Evolutionary conservation across 306 rosid species (phyloP), one percentile per base, ranked within the genome.

Genomic region (Aeschynomene evenia): DNA sequence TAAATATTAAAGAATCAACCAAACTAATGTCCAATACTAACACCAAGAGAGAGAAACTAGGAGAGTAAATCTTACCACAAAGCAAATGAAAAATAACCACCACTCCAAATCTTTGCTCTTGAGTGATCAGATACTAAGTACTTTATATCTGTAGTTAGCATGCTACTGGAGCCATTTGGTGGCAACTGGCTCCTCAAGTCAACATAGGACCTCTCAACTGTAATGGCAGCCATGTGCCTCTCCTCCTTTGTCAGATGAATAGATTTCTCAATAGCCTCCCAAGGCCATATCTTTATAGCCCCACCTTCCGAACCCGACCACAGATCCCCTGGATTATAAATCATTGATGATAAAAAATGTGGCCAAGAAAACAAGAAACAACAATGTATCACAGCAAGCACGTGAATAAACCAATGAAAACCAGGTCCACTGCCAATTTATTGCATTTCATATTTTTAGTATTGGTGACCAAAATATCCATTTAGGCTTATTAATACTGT

Each of bases 221-320:
- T 46, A 71, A 88, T 70, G 69, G 81, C 77, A 72, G 92, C 91
- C 62, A 60, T 73, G 70, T 74, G 96, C 64, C 88, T 87, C 83
- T 90, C 96, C 71, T 81, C 91, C 42, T 68, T 24, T 1, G 84
- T 85, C 59, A 82, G 71, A 68, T 80, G 83, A 33, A 88, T 77
- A 37, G 97, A 83, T 72, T 83, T 90, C 74, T 88, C 92, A 79
- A 91, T 68, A 48, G 96, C 85, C 80, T 94, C 97, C 91, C 91
- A 91, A 13, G 98, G 89, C 98, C 98, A 94, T 81, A 90, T 84
- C 79, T 84, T 91, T 65, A 91, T 78, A 62, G 9, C 79, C 48
- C 98, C 98, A 45, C 89, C 96, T 79, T 94, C 98, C 7, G 95
- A 90, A 84, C 97, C 96, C 28, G 97, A 94, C 98, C 98, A 94